Conservation (phyloP, 768 basidiomycete genomes). For the Tylopilus felleus region DNA sequence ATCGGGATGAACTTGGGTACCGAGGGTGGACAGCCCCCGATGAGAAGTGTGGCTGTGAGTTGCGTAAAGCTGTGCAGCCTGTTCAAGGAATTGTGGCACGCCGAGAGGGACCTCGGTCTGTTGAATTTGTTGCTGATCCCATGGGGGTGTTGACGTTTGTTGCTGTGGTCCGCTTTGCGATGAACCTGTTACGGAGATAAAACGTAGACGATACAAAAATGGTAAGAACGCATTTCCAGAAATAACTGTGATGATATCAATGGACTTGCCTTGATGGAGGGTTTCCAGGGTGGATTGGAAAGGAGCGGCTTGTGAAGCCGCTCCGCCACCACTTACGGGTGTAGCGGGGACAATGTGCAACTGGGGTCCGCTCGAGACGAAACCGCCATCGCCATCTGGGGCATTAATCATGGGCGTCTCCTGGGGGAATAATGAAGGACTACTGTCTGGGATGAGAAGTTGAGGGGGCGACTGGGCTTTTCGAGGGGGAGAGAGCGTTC, state of each 20-base stretch:
- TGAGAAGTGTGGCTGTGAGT: slow-evolving; percentile 29
- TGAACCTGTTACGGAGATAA: slow-evolving; percentile 30
- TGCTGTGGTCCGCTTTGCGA: slow-evolving; percentile 33
- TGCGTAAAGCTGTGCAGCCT: slow-evolving; percentile 28
- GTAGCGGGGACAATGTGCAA: slow-evolving; percentile 83
- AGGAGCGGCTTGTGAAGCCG: slow-evolving; percentile 42
- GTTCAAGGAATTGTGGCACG: slow-evolving; percentile 28
- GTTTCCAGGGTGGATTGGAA: slow-evolving; percentile 52
- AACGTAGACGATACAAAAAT: slow-evolving; percentile 22
- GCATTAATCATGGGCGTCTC: slow-evolving; percentile 55
- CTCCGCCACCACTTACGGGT: slow-evolving; percentile 64
- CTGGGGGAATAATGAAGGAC: slow-evolving; percentile 42
- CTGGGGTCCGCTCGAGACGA: slow-evolving; percentile 50
- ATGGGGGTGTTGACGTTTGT: slow-evolving; percentile 33
- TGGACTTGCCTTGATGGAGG: slow-evolving; percentile 51
- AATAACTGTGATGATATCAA: slow-evolving; percentile 32
- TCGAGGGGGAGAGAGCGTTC: slow-evolving; percentile 36
- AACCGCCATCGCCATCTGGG: slow-evolving; percentile 53
- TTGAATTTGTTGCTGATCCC: slow-evolving; percentile 37
- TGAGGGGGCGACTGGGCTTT: slow-evolving; percentile 67
- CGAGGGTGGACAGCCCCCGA: slow-evolving; percentile 35
- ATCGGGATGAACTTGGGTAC: slow-evolving; percentile 32
- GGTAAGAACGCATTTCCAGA: slow-evolving; percentile 31
- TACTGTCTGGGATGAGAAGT: slow-evolving; percentile 54
- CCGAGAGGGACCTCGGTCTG: slow-evolving; percentile 32